Evolutionary conservation across 306 rosid species (phyloP), one percentile per base, ranked within the genome.

Genomic region (Astragalus membranaceus): DNA sequence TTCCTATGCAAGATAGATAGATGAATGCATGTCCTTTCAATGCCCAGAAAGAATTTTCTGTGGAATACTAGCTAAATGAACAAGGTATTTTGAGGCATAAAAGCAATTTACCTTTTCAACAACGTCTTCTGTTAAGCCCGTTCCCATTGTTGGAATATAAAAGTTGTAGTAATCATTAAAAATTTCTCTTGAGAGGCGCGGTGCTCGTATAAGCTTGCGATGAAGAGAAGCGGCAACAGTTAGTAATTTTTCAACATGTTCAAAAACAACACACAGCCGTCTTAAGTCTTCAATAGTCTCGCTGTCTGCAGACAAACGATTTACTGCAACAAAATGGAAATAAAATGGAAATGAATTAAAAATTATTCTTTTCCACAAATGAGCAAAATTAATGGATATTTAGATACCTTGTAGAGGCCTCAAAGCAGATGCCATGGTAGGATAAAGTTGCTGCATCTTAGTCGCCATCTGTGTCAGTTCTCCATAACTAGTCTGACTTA

Each of bases 191-290:
- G 89, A 75, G 37, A 94, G 89, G n/a, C 91, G 87, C 7, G 91
- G 97, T 67, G 97, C 89, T 73, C 85, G 82, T 63, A 72, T 51
- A 72, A 91, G 87, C 78, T 91, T 91, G 50, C 91, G 88, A 76
- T 88, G 92, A 66, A 95, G 97, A 76, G 99, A 91, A 68, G 96
- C 96, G 71, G 96, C 91, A 42, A 87, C 56, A 11, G 79, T 73
- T 62, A 95, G 70, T 63, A 91, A 82, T 73, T 86, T 91, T 85
- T 95, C 97, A 42, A 95, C 84, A 76, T 76, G 92, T 67, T 89
- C 97, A 56, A 91, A 86, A 83, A 81, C 90, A 53, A 69, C 84
- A 69, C 82, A 85, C 29, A 95, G 77, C 70, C 80, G 82, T 75
- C 81, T 81, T 14, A 91, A 77, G 83, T 95, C 96, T 57, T 85